These are phyloP conservation scores for Boletus fagicola DNA, from an alignment of 768 basidiomycete species.

Conservation along the genomic window DNA sequence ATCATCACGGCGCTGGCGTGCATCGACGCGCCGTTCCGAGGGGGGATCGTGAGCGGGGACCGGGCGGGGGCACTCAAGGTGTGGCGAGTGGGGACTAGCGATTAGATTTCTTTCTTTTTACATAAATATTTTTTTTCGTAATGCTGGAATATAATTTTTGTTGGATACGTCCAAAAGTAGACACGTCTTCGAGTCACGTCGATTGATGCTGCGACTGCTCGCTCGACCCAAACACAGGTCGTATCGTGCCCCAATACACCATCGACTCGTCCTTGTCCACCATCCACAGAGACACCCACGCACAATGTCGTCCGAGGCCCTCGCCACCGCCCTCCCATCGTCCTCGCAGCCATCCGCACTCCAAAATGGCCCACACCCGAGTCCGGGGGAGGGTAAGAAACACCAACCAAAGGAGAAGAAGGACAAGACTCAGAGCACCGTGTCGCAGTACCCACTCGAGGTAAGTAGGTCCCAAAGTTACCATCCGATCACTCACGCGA, in stretches of 20 bases:
- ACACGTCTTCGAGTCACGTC: conserved; percentile 15
- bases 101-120: conserved; percentile 21
- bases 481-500: neutral
- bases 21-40: conserved; percentile 90
- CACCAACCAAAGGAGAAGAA: conserved; percentile 45
- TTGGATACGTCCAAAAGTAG: conserved; percentile 25
- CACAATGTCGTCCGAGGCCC: conserved; percentile 45
- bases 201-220: conserved; percentile 34
- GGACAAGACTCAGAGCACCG: conserved; percentile 30
- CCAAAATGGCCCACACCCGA: conserved; percentile 40
- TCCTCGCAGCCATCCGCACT: conserved; percentile 53
- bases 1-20: conserved; percentile 81
- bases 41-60: conserved; percentile 91
- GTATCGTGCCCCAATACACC: conserved; percentile 24
- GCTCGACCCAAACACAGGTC: conserved; percentile 28
- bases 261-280: conserved; percentile 9
- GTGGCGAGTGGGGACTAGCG: conserved; percentile 68
- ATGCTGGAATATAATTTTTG: too few relatives aligned
- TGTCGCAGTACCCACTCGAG: conserved; percentile 60
- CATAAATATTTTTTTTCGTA: too few relatives aligned
- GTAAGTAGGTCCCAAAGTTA: conserved; percentile 33
- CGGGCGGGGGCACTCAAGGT: conserved; percentile 88
- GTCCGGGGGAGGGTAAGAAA: conserved; percentile 37
- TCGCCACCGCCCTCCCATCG: conserved; percentile 42
- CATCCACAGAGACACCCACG: conserved; percentile 8